Evolutionary conservation across 176 grass and related monocot species (phyloP), one percentile per base, ranked within the genome.

Genomic region (Triticum turgidum): DNA sequence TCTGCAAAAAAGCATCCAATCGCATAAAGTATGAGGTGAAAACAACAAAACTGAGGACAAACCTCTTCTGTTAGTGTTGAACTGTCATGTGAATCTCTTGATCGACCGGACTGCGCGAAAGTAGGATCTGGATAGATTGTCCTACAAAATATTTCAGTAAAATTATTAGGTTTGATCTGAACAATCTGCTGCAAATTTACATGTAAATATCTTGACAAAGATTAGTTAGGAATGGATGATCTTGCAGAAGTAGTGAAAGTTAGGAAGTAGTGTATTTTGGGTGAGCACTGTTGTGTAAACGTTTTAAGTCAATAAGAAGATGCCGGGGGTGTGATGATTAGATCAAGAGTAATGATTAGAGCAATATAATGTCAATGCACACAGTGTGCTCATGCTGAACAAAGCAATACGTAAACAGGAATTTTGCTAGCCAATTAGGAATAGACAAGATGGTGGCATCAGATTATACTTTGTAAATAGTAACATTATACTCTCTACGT

Each of bases 11-110:
- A 83, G 1, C 10, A 10, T 41, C 20, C 24, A 86, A 61, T 17
- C 15, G 77, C 18, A 73, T 38, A 78, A 76, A 30, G 58, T 21
- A 76, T 52, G 45, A 44, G 18, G 49, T 15, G 15, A 61, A 67
- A 66, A 42, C 54, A 15, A 44, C 42, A 82, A 80, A 69, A 80
- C 38, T 52, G 5, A 91, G n/a, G 15, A 76, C 65, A 20, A 45
- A 98, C 97, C 92, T 98, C 88, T 86, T 96, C 97, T 80, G 89
- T 90, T 81, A 98, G 25, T 42, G 92, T 89, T 84, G 88, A 92
- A 71, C 91, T 91, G 44, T 92, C 86, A 63, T 89, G 91, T 20
- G 70, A 68, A 14, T 92, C 93, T 61, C 77, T 76, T 76, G 88
- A 86, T 45, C 78, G 82, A 38, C 81, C 74, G 18, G 90, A 91